These are phyloP conservation scores for Suillus discolor DNA, from an alignment of 768 basidiomycete species.

Conservation along the genomic window DNA sequence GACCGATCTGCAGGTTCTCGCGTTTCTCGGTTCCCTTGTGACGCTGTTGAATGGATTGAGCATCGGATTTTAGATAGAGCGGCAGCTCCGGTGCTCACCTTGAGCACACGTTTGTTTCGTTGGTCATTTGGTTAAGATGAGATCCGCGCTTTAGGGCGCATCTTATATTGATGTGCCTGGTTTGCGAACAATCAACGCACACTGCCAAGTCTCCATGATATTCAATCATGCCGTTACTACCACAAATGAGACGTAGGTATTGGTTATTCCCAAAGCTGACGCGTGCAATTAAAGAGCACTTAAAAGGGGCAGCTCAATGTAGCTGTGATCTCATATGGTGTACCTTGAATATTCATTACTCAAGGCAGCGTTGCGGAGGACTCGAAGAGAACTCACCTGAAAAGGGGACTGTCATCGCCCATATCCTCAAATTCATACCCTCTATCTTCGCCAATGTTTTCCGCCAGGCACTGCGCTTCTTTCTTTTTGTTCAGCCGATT, in stretches of 20 bases:
- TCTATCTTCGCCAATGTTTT: slow-evolving; percentile 44
- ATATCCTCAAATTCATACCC: slow-evolving; percentile 46
- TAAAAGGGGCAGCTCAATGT: too few relatives aligned
- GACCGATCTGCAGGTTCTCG: not conserved
- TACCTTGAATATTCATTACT: not conserved
- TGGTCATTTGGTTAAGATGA: not conserved
- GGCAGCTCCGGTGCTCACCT: not conserved
- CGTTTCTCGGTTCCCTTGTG: not conserved
- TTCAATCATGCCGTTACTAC: not conserved
- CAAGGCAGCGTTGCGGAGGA: not conserved
- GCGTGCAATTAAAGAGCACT: not conserved
- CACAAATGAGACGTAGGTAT: not conserved
- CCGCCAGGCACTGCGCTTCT: slow-evolving; percentile 43
- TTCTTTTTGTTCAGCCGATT: slow-evolving; percentile 51
- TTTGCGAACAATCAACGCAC: not conserved
- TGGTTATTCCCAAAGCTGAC: not conserved
- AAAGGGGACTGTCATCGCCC: slow-evolving; percentile 59
- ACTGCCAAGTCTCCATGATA: not conserved
- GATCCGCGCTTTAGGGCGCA: not conserved
- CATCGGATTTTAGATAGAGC: not conserved
- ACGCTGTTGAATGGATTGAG: not conserved
- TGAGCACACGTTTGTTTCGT: not conserved
- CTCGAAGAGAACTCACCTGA: slow-evolving; percentile 35
- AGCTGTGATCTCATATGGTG: not conserved
- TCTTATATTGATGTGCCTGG: not conserved